Conservation (phyloP, 2,329 filamentous ascomycete species). For the Didymella pomorum region DNA sequence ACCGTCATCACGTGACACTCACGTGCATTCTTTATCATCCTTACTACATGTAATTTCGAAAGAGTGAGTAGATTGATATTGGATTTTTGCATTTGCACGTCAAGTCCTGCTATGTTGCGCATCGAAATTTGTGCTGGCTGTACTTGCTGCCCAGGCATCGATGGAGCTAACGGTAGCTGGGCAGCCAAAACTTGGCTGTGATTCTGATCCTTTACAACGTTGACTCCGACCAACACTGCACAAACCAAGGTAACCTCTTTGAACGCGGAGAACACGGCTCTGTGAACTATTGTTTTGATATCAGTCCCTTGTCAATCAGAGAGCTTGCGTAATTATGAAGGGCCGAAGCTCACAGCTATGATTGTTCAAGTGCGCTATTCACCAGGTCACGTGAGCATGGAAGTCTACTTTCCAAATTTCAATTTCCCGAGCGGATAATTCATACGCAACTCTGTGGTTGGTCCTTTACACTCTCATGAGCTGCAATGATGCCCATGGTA, state of each 20-base stretch:
- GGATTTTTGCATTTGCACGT: not conserved
- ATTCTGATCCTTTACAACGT: not conserved
- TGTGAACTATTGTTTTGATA: not conserved
- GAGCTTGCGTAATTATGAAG: not conserved
- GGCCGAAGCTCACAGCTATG: too few species aligned
- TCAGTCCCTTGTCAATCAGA: not conserved
- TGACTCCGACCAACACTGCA: not conserved
- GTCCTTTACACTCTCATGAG: not conserved
- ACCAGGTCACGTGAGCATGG: not conserved
- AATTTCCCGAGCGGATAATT: not conserved
- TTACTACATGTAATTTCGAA: not conserved
- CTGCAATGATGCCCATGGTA: constrained; percentile 9
- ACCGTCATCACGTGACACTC: constrained; percentile 9
- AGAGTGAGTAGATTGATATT: not conserved
- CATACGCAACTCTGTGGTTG: not conserved
- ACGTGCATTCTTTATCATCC: not conserved
- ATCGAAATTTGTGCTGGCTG: not conserved
- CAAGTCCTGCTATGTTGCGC: not conserved
- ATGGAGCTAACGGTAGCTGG: not conserved
- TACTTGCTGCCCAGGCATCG: not conserved
- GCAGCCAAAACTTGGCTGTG: not conserved
- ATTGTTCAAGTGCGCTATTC: too few species aligned
- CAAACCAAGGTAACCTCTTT: not conserved
- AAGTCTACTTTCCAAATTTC: not conserved
- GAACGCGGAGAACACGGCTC: not conserved